Conservation (phyloP, 306 rosid genomes). For the Quercus berberidifolia region DNA sequence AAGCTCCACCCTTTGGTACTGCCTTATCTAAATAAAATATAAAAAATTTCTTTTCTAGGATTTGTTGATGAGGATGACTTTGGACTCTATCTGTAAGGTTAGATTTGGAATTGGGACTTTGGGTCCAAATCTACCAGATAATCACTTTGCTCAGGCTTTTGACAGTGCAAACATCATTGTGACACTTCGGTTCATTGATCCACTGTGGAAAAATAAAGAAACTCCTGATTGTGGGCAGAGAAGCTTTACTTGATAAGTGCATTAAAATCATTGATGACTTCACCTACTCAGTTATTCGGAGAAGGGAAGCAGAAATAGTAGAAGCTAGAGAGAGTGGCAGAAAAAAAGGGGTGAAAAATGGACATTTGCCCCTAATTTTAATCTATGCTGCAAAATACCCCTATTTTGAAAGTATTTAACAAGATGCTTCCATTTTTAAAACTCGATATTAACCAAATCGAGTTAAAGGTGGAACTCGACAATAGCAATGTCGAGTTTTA, state of each 20-base stretch:
- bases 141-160: constrained; percentile 73
- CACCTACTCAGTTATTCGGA: constrained; percentile 71
- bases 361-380: too few relatives aligned
- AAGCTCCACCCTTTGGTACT: background rate
- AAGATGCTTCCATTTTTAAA: fast-evolving
- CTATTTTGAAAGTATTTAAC: too few relatives aligned
- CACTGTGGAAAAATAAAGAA: constrained; percentile 76
- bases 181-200: constrained; percentile 85
- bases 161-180: constrained; percentile 83
- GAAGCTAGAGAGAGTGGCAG: constrained; percentile 27
- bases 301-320: constrained; percentile 76
- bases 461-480: too few relatives aligned
- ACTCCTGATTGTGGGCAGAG: constrained; percentile 63
- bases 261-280: constrained; percentile 68
- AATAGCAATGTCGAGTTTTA: too few relatives aligned
- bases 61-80: constrained; percentile 89
- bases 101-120: constrained; percentile 92
- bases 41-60: constrained; percentile 43
- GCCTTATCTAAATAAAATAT: background rate
- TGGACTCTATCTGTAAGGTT: constrained; percentile 88
- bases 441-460: too few relatives aligned
- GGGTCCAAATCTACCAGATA: constrained; percentile 65
- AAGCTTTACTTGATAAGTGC: constrained; percentile 78
- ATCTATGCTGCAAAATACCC: too few relatives aligned
- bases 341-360: constrained; percentile 1